phyloP scores from a whole-genome alignment of 257 asterid genomes.

The Solanum sitiens region DNA sequence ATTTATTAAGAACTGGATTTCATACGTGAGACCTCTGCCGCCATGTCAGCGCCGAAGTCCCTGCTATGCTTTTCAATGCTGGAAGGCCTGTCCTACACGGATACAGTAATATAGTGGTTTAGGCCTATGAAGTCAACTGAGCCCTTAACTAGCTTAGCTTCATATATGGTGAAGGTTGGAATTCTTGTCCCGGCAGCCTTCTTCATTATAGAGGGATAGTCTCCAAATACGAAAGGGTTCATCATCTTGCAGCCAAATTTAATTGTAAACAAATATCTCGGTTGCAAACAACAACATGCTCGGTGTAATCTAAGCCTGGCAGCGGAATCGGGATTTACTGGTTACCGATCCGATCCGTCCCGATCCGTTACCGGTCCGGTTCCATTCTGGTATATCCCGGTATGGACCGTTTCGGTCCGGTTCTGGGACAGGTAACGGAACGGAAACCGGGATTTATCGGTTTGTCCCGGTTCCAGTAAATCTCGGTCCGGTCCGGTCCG shows the following conservation, averaged over 20 bases:
- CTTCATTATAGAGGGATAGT: slow-evolving; percentile 47
- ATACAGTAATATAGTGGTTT: slow-evolving; percentile 26
- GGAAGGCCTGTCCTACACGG: slow-evolving; percentile 20
- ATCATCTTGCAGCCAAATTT: slow-evolving; percentile 28
- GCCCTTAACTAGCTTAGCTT: slow-evolving; percentile 42
- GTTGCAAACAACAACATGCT: neutral
- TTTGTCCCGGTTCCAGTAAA: no score
- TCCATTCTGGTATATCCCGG: no score
- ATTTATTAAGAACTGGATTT: neutral
- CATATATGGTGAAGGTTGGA: slow-evolving; percentile 32
- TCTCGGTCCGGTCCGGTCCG: no score
- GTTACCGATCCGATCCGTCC: no score
- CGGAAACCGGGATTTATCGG: no score
- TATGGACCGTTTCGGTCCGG: no score
- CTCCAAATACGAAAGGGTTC: slow-evolving; percentile 47
- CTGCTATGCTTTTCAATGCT: slow-evolving; percentile 1
- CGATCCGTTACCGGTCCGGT: no score
- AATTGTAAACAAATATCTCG: neutral
- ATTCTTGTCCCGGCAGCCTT: slow-evolving; percentile 32
- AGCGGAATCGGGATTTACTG: no score
- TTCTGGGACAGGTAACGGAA: no score
- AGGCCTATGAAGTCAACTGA: slow-evolving; percentile 50
- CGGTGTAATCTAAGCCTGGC: no score
- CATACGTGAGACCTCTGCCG: slow-evolving; percentile 8
- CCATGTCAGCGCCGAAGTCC: slow-evolving; percentile 28